These are phyloP conservation scores for Cladophialophora carrionii DNA, from an alignment of 2,329 filamentous ascomycete genomes.

Conservation along the genomic window DNA sequence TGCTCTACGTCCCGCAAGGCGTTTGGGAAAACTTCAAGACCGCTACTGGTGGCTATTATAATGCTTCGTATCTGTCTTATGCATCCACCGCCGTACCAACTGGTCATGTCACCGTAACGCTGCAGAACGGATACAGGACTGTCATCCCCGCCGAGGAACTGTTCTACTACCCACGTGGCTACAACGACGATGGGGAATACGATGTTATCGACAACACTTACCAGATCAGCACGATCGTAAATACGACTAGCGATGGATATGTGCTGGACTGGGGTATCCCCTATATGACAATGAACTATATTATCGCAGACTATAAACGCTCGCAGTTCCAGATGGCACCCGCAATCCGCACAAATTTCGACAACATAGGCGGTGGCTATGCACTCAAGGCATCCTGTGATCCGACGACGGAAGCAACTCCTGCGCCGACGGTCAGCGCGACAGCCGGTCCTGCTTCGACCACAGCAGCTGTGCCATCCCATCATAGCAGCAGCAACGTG, in stretches of 20 bases:
- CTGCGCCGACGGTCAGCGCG: conserved; percentile 9
- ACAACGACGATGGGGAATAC: conserved; percentile 32
- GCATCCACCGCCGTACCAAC: conserved; percentile 23
- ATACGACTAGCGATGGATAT: conserved; percentile 28
- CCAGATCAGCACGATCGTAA: conserved; percentile 24
- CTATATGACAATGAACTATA: conserved; percentile 37
- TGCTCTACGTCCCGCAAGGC: conserved; percentile 32
- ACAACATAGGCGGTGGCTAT: conserved; percentile 26
- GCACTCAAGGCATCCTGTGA: conserved; percentile 31
- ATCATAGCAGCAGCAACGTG: conserved; percentile 21
- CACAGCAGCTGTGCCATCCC: background rate
- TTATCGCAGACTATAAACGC: conserved; percentile 34
- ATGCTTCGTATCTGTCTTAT: conserved; percentile 26
- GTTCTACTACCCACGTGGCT: conserved; percentile 33
- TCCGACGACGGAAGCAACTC: conserved; percentile 18
- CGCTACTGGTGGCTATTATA: conserved; percentile 26
- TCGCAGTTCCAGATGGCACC: conserved; percentile 34
- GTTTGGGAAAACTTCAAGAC: conserved; percentile 31
- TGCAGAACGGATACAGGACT: conserved; percentile 35
- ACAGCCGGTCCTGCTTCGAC: conserved; percentile 4
- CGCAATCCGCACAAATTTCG: conserved; percentile 31
- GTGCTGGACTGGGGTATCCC: conserved; percentile 35
- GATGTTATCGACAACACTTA: conserved; percentile 30
- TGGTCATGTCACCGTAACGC: conserved; percentile 32
- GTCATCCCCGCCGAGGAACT: conserved; percentile 35